Conservation (phyloP, 2,329 filamentous ascomycete species). For the Ophiostoma himal-ulmi region DNA sequence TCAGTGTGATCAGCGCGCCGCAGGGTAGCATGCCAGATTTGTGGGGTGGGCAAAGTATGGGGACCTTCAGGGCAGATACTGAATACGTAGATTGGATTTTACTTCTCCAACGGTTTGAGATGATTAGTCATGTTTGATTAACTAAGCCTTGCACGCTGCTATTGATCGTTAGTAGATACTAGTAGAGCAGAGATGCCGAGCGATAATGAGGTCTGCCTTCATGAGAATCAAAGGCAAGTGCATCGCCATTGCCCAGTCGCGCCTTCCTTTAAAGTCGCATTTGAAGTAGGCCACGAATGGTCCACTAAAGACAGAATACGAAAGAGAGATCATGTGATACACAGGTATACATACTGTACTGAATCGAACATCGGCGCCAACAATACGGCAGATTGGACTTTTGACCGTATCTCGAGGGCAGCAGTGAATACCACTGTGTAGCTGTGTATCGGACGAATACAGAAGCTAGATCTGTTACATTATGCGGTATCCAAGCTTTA, state of each 20-base stretch:
- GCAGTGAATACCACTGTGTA: not conserved
- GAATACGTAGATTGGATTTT: not conserved
- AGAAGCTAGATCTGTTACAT: not conserved
- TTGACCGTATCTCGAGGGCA: not conserved
- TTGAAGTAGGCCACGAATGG: not conserved
- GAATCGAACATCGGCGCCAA: not conserved
- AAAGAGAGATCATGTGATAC: not conserved
- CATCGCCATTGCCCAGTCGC: not conserved
- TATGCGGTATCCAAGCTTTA: not conserved
- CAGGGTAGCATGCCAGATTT: slow-evolving; percentile 3
- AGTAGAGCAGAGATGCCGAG: too few species aligned
- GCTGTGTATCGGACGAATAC: too few species aligned
- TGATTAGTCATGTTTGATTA: not conserved
- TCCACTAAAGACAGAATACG: not conserved
- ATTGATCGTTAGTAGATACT: not conserved
- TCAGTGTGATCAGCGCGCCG: slow-evolving; percentile 7
- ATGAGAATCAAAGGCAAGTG: not conserved
- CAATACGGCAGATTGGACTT: not conserved
- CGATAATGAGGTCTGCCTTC: too few species aligned
- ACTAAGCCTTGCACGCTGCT: not conserved
- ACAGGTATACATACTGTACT: not conserved
- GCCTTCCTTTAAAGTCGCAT: not conserved
- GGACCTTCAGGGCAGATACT: not conserved
- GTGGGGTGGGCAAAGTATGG: not conserved
- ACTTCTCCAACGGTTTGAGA: not conserved